Conservation (phyloP, 805 yeast species). For the Jamesozyma piceae region DNA sequence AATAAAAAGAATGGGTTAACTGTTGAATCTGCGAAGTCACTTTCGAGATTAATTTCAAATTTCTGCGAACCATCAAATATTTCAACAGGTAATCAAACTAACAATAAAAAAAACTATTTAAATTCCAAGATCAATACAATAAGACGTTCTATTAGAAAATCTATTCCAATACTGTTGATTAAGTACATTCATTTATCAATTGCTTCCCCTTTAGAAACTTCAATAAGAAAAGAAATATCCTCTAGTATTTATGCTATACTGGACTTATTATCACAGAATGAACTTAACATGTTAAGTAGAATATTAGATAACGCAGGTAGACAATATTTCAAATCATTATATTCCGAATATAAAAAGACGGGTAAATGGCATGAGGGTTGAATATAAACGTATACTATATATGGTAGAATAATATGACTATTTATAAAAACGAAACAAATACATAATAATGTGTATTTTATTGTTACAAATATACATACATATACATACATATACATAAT, state of each 20-base stretch:
- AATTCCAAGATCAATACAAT: constrained; percentile 47
- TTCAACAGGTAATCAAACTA: constrained; percentile 18
- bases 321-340: constrained; percentile 54
- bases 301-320: constrained; percentile 64
- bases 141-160: constrained; percentile 54
- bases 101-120: constrained; percentile 31
- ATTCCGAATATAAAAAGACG: constrained; percentile 59
- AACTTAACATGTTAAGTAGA: constrained; percentile 51
- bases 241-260: constrained; percentile 54
- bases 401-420: background rate
- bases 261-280: constrained; percentile 59
- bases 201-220: constrained; percentile 37
- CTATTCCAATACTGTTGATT: constrained; percentile 49
- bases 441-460: too few species aligned
- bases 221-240: constrained; percentile 40
- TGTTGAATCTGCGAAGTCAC: constrained; percentile 37
- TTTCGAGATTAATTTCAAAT: constrained; percentile 51
- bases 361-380: constrained; percentile 75
- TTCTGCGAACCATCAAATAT: constrained; percentile 58
- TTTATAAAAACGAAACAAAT: background rate
- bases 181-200: constrained; percentile 51
- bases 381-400: background rate
- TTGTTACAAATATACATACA: too few species aligned
- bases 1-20: constrained; percentile 15
- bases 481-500: too few species aligned